Base-by-base conservation (phyloP, 257 asterid genomes). In the Capsicum pubescens region DNA sequence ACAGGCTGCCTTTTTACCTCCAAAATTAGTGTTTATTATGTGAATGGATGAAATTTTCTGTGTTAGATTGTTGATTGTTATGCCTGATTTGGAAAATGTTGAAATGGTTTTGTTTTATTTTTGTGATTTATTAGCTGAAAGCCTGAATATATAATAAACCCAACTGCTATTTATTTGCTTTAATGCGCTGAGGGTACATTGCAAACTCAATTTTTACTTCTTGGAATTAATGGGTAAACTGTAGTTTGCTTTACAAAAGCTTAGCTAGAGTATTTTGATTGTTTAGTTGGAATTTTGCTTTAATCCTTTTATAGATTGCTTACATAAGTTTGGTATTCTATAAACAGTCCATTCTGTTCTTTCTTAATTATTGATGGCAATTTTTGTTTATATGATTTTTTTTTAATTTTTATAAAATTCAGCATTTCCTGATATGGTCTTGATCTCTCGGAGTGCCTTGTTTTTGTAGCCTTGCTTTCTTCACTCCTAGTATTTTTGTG, bases 61-160 rank as follows among this genome's bases (percentile, higher is more conserved):
- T 35, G 74, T 67, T 67, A 35, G 21, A 15, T 42, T 70, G 78
- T 32, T 42, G 50, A 52, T 32, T 77, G n/a, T 77, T 77, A 50
- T n/a, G 8, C 32, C 7, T 77, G 54, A 32, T 15, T 26, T 14
- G 82, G 50, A n/a, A 77, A 77, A 77, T 54, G 0, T 77, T 26
- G 3, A 54, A 54, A 54, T 54, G 32, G 26, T 8, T 54, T 12
- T 0, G 7, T 54, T 7, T 52, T 6, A 9, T 11, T 46, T 76
- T 54, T 52, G 81, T 52, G 44, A 76, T 77, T 77, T 77, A 5
- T 32, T 54, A 15, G 50, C 66, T 77, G 16, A 76, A 76, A 5
- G 21, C 26, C 81, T 76, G 9, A 54, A 26, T 26, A 26, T 26
- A 26, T 26, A 26, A 26, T 26, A 39, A 39, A 77, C 3, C 15